Evolutionary conservation across 1,284 basidiomycete species (phyloP).

Genomic region (Apiotrichum domesticum): DNA sequence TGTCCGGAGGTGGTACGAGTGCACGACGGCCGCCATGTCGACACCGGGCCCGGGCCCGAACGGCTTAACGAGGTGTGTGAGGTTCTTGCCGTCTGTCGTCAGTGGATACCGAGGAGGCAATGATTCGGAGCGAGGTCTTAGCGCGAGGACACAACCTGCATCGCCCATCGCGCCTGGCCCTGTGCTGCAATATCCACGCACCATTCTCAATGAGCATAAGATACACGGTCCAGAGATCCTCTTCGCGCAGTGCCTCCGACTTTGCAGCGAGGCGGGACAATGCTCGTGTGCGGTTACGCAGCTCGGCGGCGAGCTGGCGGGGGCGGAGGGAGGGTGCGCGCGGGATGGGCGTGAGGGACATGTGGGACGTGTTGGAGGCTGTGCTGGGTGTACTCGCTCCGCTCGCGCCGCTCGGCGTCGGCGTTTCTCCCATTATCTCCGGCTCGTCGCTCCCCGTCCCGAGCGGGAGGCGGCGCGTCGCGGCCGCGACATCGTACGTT

Average conservation of each 20-base stretch:
- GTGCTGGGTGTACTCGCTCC: constrained; percentile 2
- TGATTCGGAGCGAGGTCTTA: too few relatives aligned
- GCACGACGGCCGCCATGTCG: constrained; percentile 9
- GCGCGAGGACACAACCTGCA: too few relatives aligned
- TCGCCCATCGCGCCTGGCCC: too few relatives aligned
- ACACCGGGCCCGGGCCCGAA: constrained; percentile 37
- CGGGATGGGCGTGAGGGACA: background rate
- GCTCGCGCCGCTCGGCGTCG: background rate
- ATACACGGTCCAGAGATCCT: constrained; percentile 56
- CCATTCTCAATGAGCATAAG: constrained; percentile 65
- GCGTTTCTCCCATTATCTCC: background rate
- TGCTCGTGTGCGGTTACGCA: constrained; percentile 29
- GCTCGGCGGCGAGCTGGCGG: constrained; percentile 27
- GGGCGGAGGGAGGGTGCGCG: background rate
- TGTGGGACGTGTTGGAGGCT: background rate
- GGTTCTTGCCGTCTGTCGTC: constrained; percentile 58
- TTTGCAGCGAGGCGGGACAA: constrained; percentile 26
- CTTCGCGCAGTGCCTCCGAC: constrained; percentile 16
- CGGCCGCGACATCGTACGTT: constrained; percentile 49
- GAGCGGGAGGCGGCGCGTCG: background rate
- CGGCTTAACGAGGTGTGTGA: constrained; percentile 53
- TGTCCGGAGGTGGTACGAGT: constrained; percentile 2
- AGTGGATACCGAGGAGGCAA: background rate
- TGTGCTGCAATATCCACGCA: constrained; percentile 15
- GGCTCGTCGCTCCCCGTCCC: background rate